Evolutionary conservation across 306 rosid genomes (phyloP).

Genomic region (Albizia julibrissin): DNA sequence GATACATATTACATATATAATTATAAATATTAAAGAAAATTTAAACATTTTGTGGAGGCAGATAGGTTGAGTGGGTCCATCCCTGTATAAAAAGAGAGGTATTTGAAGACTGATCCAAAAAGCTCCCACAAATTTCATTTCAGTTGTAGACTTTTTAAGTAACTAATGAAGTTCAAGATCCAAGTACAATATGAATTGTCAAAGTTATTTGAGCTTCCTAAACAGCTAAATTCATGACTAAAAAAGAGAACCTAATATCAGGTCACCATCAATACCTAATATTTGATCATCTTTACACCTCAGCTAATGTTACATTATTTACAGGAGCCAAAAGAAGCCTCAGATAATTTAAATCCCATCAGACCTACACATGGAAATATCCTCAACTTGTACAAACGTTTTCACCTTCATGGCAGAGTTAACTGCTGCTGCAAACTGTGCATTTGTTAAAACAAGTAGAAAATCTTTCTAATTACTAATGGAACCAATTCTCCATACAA

Average conservation of each 20-base stretch:
- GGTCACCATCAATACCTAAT: conserved; percentile 38
- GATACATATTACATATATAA: background rate
- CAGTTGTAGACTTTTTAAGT: conserved; percentile 6
- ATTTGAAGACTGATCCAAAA: conserved; percentile 12
- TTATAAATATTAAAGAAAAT: background rate
- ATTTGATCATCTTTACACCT: conserved; percentile 59
- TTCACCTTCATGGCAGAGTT: conserved; percentile 31
- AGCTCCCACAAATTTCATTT: conserved; percentile 13
- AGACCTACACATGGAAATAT: conserved; percentile 35
- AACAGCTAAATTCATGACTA: conserved; percentile 40
- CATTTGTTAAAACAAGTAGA: conserved; percentile 31
- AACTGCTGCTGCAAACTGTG: conserved; percentile 35
- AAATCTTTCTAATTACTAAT: conserved; percentile 31
- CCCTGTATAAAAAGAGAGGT: background rate
- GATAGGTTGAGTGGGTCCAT: too few species aligned
- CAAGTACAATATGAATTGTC: conserved; percentile 32
- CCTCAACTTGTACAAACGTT: conserved; percentile 43
- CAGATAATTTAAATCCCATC: conserved; percentile 32
- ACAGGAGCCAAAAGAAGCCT: conserved; percentile 48
- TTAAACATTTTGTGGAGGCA: background rate
- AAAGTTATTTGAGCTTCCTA: conserved; percentile 35
- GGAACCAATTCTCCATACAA: conserved; percentile 28
- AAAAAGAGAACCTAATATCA: conserved; percentile 37
- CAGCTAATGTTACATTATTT: conserved; percentile 54
- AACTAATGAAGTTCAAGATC: conserved; percentile 27